These are phyloP conservation scores for Daldinia concentrica DNA, from an alignment of 495 filamentous ascomycete genomes.

Conservation along the genomic window DNA sequence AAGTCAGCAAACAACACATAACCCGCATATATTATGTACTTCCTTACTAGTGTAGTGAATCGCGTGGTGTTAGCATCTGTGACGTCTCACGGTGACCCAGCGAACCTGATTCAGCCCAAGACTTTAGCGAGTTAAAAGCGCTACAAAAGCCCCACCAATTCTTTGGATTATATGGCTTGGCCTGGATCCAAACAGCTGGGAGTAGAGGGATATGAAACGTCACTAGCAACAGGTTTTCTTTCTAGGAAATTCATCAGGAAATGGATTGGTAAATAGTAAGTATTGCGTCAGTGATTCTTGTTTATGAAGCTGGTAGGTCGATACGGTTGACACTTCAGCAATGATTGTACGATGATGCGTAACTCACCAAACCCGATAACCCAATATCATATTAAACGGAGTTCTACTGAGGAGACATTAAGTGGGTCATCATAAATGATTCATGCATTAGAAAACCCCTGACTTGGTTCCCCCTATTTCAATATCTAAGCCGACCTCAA, in stretches of 20 bases:
- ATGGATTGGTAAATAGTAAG: neutral
- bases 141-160: slow-evolving; percentile 29
- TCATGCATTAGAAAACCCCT: neutral
- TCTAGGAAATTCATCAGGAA: slow-evolving; percentile 9
- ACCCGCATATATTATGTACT: neutral
- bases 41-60: neutral
- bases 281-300: slow-evolving; percentile 12
- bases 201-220: slow-evolving; percentile 30
- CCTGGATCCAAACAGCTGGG: slow-evolving; percentile 21
- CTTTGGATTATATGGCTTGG: slow-evolving; percentile 19
- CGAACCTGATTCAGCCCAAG: slow-evolving; percentile 40
- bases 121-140: slow-evolving; percentile 30
- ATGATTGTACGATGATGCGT: neutral
- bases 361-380: neutral
- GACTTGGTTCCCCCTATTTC: neutral
- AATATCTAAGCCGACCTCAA: neutral
- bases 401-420: neutral
- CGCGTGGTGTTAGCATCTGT: slow-evolving; percentile 18
- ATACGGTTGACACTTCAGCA: neutral
- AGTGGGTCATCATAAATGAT: neutral
- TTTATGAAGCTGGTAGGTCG: neutral
- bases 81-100: slow-evolving; percentile 27
- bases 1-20: slow-evolving; percentile 20
- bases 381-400: neutral
- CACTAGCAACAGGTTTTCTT: slow-evolving; percentile 33